Evolutionary conservation across 2,329 filamentous ascomycete genomes (phyloP), one percentile per base, ranked within the genome.

Genomic region (Fusarium bactridioides): DNA sequence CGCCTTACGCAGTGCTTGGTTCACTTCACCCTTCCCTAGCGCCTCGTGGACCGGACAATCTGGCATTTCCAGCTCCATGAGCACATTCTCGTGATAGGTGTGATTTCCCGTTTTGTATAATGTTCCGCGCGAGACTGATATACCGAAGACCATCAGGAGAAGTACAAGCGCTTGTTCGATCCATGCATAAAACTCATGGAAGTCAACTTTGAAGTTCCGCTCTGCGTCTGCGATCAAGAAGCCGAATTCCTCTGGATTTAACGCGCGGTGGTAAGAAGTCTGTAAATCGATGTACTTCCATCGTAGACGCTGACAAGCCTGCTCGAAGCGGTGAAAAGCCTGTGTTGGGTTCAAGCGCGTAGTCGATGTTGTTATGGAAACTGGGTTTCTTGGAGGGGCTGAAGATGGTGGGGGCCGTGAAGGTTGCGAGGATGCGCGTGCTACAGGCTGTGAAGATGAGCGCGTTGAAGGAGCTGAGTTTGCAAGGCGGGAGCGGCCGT

Each of bases 161-260:
- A 91, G 87, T 4, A 93, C 90, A 12, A 94, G 84, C 1, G 91
- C 91, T 35, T 92, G 88, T 81, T 94, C 92, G 11, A 94, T 86
- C 40, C 93, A 86, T 57, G 89, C 89, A 82, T 94, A 94, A 79
- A 91, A 94, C 77, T 94, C 92, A 80, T 92, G 90, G 70, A 94
- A 94, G 77, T 94, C 92, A 12, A 94, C 86, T 79, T 94, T 93
- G 83, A 94, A 94, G 85, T 93, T 93, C 21, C 88, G 85, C 79
- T 91, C 89, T 0, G 87, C 87, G 70, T 88, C 86, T 10, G 79
- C 78, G 25, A 77, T 75, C 1, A 80, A 74, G 48, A 84, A 82
- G 44, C 77, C 80, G 38, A 74, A 79, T 3, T 78, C 76, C 4
- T 78, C 64, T 10, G 83, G 82, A 40, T 81, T 78, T 29, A 82